Base-by-base conservation (phyloP, 768 basidiomycete genomes). In the Suillus bovinus region DNA sequence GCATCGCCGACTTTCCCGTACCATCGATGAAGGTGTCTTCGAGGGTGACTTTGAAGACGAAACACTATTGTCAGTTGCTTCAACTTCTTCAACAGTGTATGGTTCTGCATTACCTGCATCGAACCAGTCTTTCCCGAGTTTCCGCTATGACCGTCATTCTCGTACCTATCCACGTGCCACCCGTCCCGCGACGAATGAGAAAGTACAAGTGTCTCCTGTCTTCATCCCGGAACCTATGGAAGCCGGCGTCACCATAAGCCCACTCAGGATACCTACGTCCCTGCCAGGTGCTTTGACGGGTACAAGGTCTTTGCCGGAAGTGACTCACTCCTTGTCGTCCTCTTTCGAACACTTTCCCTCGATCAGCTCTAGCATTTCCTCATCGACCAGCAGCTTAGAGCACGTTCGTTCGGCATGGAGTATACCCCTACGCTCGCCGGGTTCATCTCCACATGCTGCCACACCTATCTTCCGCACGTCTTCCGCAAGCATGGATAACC, bases 191-290 rank as follows among this genome's bases (percentile, higher is more conserved):
- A 83, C 84, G 6, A 83, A 81, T 63, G 69, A 74, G 46, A 88
- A 87, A 74, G 74, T 88, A 1, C 86, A 85, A 47, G 76, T 87
- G 1, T 85, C 86, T 0, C 83, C 84, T 1, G 76, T 74, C 10
- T 72, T 79, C 63, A 67, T 73, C 11, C 80, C 78, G 1, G 86
- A 89, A 70, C 81, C 86, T 2, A 81, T 77, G 72, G 83, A 86
- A 70, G 87, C 86, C 0, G 83, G 82, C 7, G 66, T 70, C 33
- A 75, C 69, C 61, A 65, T 71, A 38, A 76, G 73, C 38, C 74
- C 73, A 1, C 67, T 73, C 9, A 61, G 50, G 61, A 64, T 66
- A 29, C 34, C 62, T 22, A 7, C 54, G 52, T 59, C 64, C 1
- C 59, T 60, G 4, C 59, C 59, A 9, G 63, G 52, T 34, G 27